Evolutionary conservation across 2,329 filamentous ascomycete species (phyloP).

Genomic region (Penicillium psychrosexuale): DNA sequence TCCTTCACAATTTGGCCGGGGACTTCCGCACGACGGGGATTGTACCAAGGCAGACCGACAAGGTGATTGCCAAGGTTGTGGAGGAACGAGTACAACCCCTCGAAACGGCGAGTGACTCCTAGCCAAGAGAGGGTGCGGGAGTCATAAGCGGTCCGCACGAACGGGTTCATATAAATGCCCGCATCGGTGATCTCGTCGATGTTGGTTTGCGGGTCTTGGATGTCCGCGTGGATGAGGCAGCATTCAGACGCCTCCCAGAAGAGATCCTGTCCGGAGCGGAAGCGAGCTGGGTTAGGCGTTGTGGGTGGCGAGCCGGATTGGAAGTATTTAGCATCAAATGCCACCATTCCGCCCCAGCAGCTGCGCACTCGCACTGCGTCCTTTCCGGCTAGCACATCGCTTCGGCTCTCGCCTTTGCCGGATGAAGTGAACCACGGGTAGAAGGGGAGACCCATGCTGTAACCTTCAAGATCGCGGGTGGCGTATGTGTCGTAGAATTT

Average conservation of each 20-base stretch:
- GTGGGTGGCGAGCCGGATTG: conserved; percentile 32
- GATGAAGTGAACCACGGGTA: conserved; percentile 66
- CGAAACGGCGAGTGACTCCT: conserved; percentile 59
- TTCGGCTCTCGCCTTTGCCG: conserved; percentile 53
- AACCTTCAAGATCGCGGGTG: conserved; percentile 67
- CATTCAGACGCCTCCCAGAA: conserved; percentile 66
- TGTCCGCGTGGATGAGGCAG: conserved; percentile 56
- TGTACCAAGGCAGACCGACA: conserved; percentile 56
- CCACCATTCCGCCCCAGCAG: conserved; percentile 75
- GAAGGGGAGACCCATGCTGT: conserved; percentile 65
- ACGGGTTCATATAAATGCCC: conserved; percentile 72
- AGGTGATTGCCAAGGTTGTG: conserved; percentile 59
- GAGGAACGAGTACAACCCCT: conserved; percentile 59
- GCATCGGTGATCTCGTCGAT: conserved; percentile 43
- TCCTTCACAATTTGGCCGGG: conserved; percentile 51
- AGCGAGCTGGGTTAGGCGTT: conserved; percentile 46
- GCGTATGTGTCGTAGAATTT: conserved; percentile 78
- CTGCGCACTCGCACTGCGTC: conserved; percentile 65
- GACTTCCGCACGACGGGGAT: conserved; percentile 59
- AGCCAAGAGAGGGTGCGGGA: conserved; percentile 57
- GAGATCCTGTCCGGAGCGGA: conserved; percentile 57
- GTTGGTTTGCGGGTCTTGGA: conserved; percentile 38
- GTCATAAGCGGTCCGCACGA: conserved; percentile 68
- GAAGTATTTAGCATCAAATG: conserved; percentile 48
- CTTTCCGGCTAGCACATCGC: conserved; percentile 59